Evolutionary conservation across 176 grass and related monocot species (phyloP), one percentile per base, ranked within the genome.

Genomic region (Coix lacrymajobi): DNA sequence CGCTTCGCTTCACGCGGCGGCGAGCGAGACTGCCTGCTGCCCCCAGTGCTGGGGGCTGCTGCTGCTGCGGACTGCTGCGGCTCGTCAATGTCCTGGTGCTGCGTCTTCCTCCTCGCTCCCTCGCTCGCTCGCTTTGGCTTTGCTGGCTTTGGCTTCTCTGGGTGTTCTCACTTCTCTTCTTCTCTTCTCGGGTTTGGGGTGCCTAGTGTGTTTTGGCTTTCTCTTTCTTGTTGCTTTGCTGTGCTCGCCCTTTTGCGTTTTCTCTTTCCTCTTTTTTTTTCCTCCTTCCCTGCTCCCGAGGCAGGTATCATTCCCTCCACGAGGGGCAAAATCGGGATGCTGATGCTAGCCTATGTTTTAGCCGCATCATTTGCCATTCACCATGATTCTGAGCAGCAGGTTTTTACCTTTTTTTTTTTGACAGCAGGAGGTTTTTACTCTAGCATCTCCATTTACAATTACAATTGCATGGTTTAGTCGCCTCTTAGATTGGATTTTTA

Each of bases 271-370:
- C 48, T 39, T 38, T 39, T 30, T 34, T 24, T 22, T 32, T 22
- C 72, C 52, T 80, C 62, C 64, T 10, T 57, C 81, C 69, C 83
- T 40, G 34, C 49, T 83, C 86, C 83, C 90, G 86, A 89, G 86
- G 51, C 90, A 57, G 62, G 66, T 80, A 87, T 94, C 89, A 89
- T 92, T 94, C 84, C 62, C 65, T 87, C 87, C 84, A 69, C 85
- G 34, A 38, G 77, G 85, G 87, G 87, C 71, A 90, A 76, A 89
- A 92, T 39, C 25, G 69, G 89, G 69, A 20, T 0, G 48, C 48
- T 46, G 14, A 46, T 14, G 45, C 45, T 46, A 49, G 13, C 46
- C 15, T 49, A 52, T 7, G 48, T 17, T 52, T 52, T 20, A 52
- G 48, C 48, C 48, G 20, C 48, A 20, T 52, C 48, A 52, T 52